Conservation (phyloP, 495 filamentous ascomycete species). For the Xylaria nigripes region DNA sequence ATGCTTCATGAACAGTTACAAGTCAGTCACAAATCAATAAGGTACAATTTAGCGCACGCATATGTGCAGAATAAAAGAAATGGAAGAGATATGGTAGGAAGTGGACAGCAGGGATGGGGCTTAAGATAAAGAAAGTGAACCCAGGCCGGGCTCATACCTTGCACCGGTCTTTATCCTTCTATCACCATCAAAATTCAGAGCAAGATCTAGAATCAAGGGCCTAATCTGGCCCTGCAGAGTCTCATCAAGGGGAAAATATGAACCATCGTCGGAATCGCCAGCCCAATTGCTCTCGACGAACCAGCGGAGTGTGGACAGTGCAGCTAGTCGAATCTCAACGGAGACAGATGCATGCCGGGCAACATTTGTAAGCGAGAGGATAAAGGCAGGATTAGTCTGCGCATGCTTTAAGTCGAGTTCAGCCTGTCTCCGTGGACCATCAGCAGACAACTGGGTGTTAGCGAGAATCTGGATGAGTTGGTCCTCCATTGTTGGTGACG, state of each 20-base stretch:
- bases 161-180: slow-evolving; percentile 79
- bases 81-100: not conserved
- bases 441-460: slow-evolving; percentile 63
- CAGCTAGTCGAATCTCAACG: slow-evolving; percentile 69
- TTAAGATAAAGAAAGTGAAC: not conserved
- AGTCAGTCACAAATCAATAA: not conserved
- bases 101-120: not conserved
- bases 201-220: slow-evolving; percentile 60
- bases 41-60: not conserved
- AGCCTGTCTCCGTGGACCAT: slow-evolving; percentile 66
- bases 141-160: slow-evolving; percentile 34
- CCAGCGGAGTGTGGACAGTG: slow-evolving; percentile 68
- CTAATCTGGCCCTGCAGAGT: slow-evolving; percentile 65
- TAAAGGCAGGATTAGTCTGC: slow-evolving; percentile 57
- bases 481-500: slow-evolving; percentile 60
- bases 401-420: slow-evolving; percentile 66
- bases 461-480: slow-evolving; percentile 71
- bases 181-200: slow-evolving; percentile 65
- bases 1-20: slow-evolving; percentile 40
- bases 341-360: slow-evolving; percentile 62
- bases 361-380: slow-evolving; percentile 68
- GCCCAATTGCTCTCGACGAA: slow-evolving; percentile 76
- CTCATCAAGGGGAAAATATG: slow-evolving; percentile 57
- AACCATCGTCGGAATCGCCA: slow-evolving; percentile 48
- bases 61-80: not conserved